Percentiles rank a stretch among this genome's conserved stretches.
phyloP scores from a whole-genome alignment of 345 rosid genomes.

The Eucalyptus sp. region DNA sequence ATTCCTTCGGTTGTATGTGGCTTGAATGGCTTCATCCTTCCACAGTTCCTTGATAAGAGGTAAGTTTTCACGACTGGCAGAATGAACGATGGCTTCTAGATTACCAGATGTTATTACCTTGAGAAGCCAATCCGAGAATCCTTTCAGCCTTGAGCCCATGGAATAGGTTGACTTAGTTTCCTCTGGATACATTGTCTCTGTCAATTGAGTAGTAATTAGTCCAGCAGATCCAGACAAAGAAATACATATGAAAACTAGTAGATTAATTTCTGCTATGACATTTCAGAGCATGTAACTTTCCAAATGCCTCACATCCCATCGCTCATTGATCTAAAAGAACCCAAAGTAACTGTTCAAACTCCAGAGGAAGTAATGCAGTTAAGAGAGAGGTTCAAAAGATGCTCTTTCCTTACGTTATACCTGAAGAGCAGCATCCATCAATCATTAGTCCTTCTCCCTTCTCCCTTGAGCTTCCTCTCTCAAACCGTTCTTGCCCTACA shows the following conservation, averaged over 20 bases:
- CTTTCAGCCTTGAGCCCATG: slow-evolving; percentile 37
- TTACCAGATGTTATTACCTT: slow-evolving; percentile 56
- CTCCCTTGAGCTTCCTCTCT: background rate
- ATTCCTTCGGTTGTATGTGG: slow-evolving; percentile 57
- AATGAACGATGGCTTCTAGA: slow-evolving; percentile 54
- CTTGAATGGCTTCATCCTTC: slow-evolving; percentile 69
- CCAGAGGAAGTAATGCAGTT: background rate
- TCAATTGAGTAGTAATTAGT: background rate
- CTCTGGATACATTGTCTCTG: slow-evolving; percentile 14
- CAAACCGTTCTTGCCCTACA: background rate
- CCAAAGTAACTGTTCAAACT: background rate
- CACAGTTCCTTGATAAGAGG: slow-evolving; percentile 53
- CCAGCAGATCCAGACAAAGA: background rate
- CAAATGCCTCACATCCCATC: background rate
- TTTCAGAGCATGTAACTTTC: background rate
- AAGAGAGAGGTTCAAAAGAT: background rate
- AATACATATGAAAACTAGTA: background rate
- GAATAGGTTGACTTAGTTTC: slow-evolving; percentile 26
- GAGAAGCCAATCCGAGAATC: slow-evolving; percentile 73
- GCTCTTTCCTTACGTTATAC: background rate
- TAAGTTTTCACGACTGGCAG: slow-evolving; percentile 51
- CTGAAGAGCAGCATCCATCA: background rate
- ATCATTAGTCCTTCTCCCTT: background rate
- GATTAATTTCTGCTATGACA: background rate
- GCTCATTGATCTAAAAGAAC: background rate